These are phyloP conservation scores for Triglochin maritima DNA, from an alignment of 106 monocot species.

Conservation along the genomic window DNA sequence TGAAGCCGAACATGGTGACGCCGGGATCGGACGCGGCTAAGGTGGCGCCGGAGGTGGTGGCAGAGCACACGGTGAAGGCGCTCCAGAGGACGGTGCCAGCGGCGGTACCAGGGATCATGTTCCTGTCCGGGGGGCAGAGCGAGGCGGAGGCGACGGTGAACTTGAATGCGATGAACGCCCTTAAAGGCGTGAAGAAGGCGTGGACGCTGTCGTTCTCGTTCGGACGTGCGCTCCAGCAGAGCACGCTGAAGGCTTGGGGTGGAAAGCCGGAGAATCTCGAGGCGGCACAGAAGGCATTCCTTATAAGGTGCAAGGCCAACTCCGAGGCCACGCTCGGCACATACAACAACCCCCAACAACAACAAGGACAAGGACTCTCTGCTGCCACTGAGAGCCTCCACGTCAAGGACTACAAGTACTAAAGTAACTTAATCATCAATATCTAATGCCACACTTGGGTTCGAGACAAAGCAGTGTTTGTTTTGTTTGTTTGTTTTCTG, in stretches of 20 bases:
- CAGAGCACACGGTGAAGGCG: conserved; percentile 16
- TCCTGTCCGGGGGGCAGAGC: conserved; percentile 24
- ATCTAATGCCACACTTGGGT: too few species aligned
- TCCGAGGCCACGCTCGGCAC: conserved; percentile 18
- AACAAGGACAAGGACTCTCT: neutral
- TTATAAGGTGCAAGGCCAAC: conserved; percentile 10
- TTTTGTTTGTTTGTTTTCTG: too few species aligned
- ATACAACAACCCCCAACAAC: neutral
- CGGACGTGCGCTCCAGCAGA: conserved; percentile 21
- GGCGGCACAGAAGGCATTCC: conserved; percentile 13
- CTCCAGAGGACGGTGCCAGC: conserved; percentile 22
- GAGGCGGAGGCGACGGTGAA: conserved; percentile 20
- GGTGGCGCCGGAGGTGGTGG: conserved; percentile 15
- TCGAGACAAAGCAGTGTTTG: too few species aligned
- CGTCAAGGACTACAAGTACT: conserved; percentile 23
- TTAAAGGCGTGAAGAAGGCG: conserved; percentile 15
- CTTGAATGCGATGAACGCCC: conserved; percentile 21
- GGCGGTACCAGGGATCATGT: conserved; percentile 19
- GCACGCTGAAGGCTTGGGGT: conserved; percentile 22
- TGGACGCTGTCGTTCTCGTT: conserved; percentile 27
- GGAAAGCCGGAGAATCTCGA: conserved; percentile 14
- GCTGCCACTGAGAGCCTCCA: conserved; percentile 13
- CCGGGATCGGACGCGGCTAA: conserved; percentile 14
- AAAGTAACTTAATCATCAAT: neutral
- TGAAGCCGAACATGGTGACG: conserved; percentile 29